Evolutionary conservation across 179 eudicot genomes (phyloP), one percentile per base, ranked within the genome.

Genomic region (Silene vulgaris): DNA sequence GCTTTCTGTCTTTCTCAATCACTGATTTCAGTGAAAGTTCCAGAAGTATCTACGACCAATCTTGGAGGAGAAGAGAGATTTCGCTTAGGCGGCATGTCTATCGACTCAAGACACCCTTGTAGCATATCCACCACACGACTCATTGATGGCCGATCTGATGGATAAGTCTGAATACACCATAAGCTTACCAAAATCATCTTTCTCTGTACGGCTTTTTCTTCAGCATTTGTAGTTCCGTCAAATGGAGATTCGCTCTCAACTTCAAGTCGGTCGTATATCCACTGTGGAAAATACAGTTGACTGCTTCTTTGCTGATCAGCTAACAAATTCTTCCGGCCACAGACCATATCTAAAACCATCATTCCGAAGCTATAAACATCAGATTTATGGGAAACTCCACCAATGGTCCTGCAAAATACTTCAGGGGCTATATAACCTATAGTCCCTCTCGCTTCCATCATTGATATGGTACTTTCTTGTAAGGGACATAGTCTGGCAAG

Each of bases 61-160:
- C 72, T 78, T 81, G 16, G 56, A 26, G 74, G 77, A 19, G 70
- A 68, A 20, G 63, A 74, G 13, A 28, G 6, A 1, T 17, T 45
- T 30, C 77, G 74, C 54, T 64, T 26, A 13, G 77, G 77, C 2
- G 77, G 74, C 28, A 79, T 74, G 21, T 75, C 32, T 7, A 79
- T 30, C 16, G 65, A 43, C 35, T 79, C 71, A 0, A 75, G 63
- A 17, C 29, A 12, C 45, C 71, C 66, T 26, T 74, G 66, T 68
- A 78, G 45, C 77, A 78, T 67, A 56, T 78, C 74, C 8, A 79
- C 75, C 9, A 79, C 82, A 13, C 30, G 52, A 32, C 65, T 74
- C 75, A 79, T 79, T 4, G 78, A 32, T 8, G 82, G 82, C 12
- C 82, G 69, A 19, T 32, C 64, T 63, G 61, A 40, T 0, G 35